Evolutionary conservation across 1,139 yeast species (phyloP).

Genomic region (Eremothecium cymbalariae): DNA sequence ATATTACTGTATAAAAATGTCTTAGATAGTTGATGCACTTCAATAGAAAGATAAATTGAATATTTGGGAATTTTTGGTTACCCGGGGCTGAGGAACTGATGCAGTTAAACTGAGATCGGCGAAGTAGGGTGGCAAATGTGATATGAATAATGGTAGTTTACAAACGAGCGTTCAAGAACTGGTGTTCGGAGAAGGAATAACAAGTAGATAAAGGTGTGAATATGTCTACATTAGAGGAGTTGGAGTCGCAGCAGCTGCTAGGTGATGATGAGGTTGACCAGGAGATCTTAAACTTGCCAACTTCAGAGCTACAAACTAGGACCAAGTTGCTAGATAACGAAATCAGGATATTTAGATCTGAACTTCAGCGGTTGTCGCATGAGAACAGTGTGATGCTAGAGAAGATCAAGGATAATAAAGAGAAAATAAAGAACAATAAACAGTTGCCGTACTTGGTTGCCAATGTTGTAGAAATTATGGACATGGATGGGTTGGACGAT

Average conservation of each 20-base stretch:
- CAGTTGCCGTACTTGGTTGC: slow-evolving; percentile 96
- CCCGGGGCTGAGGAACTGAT: no score
- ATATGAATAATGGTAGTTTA: background rate
- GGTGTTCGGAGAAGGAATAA: no score
- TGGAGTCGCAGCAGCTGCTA: slow-evolving; percentile 42
- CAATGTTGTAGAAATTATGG: slow-evolving; percentile 91
- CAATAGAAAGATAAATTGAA: no score
- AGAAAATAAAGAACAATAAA: slow-evolving; percentile 89
- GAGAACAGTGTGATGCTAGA: slow-evolving; percentile 91
- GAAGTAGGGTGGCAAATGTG: slow-evolving; percentile 8
- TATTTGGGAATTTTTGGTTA: no score
- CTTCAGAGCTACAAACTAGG: slow-evolving; percentile 78
- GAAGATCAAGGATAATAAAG: slow-evolving; percentile 91
- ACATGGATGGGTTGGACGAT: slow-evolving; percentile 80
- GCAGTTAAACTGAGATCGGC: slow-evolving; percentile 1
- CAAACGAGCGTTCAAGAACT: background rate
- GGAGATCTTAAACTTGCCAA: slow-evolving; percentile 70
- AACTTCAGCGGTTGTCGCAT: slow-evolving; percentile 80
- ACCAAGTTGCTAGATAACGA: slow-evolving; percentile 88
- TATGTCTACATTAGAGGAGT: slow-evolving; percentile 67
- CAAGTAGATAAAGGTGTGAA: slow-evolving; percentile 8
- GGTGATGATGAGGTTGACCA: slow-evolving; percentile 57
- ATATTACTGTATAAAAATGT: no score
- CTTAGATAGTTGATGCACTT: no score
- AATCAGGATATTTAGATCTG: slow-evolving; percentile 91